Evolutionary conservation across 2,329 filamentous ascomycete genomes (phyloP).

Genomic region (Aspergillus calidoustus): DNA sequence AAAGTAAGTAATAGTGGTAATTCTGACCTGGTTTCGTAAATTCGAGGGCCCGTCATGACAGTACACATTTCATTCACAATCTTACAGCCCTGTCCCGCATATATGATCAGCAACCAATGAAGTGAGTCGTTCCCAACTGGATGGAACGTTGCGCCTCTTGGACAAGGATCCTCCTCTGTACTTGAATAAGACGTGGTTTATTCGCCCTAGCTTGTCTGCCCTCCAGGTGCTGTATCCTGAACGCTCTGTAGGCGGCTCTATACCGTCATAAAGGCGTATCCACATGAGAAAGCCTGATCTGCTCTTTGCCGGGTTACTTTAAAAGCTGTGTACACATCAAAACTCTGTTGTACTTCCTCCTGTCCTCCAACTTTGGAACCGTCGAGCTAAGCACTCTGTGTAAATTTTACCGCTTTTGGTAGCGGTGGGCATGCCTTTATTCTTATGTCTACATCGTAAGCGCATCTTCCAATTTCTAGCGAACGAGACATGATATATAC

Average conservation of each 20-base stretch:
- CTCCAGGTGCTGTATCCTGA: no score
- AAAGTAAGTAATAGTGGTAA: no score
- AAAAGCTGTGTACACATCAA: not conserved
- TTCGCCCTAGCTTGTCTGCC: not conserved
- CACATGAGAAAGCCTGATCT: not conserved
- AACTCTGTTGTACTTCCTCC: not conserved
- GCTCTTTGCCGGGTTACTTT: not conserved
- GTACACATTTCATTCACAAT: not conserved
- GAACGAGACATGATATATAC: no score
- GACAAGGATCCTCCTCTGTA: constrained; percentile 24
- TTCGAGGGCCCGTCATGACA: constrained; percentile 12
- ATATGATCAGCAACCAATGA: constrained; percentile 1
- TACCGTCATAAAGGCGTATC: not conserved
- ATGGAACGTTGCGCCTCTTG: constrained; percentile 35
- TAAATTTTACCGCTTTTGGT: no score
- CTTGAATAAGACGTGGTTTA: constrained; percentile 5
- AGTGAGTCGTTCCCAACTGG: constrained; percentile 28
- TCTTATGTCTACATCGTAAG: no score
- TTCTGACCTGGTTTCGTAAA: not conserved
- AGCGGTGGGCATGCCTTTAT: no score
- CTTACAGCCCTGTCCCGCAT: constrained; percentile 11
- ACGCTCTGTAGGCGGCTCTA: not conserved
- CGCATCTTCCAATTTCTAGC: no score
- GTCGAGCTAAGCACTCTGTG: no score
- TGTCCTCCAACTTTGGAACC: no score